Conservation (phyloP, 169 alveolate genomes). For the Plasmodium yoelii region DNA sequence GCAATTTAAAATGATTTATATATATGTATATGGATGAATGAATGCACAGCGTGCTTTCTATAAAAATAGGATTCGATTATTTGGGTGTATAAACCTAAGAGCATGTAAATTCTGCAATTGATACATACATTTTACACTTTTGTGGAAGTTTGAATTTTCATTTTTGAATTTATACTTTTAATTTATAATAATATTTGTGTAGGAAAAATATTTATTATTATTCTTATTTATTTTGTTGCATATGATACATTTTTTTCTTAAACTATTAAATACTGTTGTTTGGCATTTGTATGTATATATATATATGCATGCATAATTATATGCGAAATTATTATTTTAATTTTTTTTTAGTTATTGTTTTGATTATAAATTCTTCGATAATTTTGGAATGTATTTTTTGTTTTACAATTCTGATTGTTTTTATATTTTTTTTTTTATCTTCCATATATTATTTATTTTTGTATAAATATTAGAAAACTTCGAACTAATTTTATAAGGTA, state of each 20-base stretch:
- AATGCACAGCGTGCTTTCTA: not conserved
- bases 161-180: slow-evolving; percentile 1
- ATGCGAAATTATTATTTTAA: not conserved
- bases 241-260: not conserved
- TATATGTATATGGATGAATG: slow-evolving; percentile 35
- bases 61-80: not conserved
- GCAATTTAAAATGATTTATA: slow-evolving; percentile 57
- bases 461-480: slow-evolving; percentile 9
- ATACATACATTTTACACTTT: not conserved
- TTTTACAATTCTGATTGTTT: not conserved
- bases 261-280: slow-evolving; percentile 3
- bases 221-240: not conserved
- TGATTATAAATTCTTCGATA: not conserved
- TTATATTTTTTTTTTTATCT: slow-evolving; percentile 3
- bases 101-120: not conserved
- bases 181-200: not conserved
- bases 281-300: slow-evolving; percentile 5
- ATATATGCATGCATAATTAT: slow-evolving; percentile 5
- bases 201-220: not conserved
- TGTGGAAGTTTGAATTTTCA: not conserved
- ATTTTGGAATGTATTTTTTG: slow-evolving; percentile 9
- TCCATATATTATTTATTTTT: not conserved
- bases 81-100: not conserved
- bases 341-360: not conserved
- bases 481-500: slow-evolving; percentile 4